Base-by-base conservation (phyloP, 1,139 yeast genomes). In the Pichia sp. region DNA sequence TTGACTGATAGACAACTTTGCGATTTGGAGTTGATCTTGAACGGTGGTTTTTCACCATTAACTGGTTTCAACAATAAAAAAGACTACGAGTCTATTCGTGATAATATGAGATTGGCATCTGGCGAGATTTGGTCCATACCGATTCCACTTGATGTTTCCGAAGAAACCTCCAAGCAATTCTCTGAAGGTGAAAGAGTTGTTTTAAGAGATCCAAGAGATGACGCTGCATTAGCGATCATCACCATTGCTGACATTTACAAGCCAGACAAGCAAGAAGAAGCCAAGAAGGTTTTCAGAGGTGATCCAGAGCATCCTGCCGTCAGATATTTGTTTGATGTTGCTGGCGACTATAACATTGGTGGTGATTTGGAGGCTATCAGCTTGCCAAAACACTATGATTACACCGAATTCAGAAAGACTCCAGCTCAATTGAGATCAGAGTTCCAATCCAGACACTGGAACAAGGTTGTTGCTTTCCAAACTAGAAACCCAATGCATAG, bases 401-500 rank as follows among this genome's bases (percentile, higher is more conserved):
- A 92, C 70, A 84, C 85, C 45, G 93, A 86, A 51, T 78, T 86
- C 62, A 84, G 98, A 72, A 87, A 87, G 74, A 87, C 97, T 16
- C 98, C 98, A 44, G 82, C 90, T 41, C 96, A 90, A 73, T 80
- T 92, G 66, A 84, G 98, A 73, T 74, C 83, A 32, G 97, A 92
- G 74, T 92, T 92, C 69, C 72, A 75, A 59, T 80, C 80, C 66
- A 84, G 87, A 68, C 87, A 89, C 61, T 92, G 98, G 98, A 82
- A 84, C 65, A 83, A 85, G 67, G 89, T 92, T 55, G 98, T 92
- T 54, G 98, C 98, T 49, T 92, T 92, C 84, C 98, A 92, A 76
- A 92, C 98, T 50, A 84, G 98, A 76, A 92, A 92, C 75, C 98
- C 98, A 62, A 90, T 92, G 97, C 98, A 92, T 74, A 84, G 98